Evolutionary conservation across 1,284 basidiomycete genomes (phyloP).

Genomic region (Leccinum pachyderme): DNA sequence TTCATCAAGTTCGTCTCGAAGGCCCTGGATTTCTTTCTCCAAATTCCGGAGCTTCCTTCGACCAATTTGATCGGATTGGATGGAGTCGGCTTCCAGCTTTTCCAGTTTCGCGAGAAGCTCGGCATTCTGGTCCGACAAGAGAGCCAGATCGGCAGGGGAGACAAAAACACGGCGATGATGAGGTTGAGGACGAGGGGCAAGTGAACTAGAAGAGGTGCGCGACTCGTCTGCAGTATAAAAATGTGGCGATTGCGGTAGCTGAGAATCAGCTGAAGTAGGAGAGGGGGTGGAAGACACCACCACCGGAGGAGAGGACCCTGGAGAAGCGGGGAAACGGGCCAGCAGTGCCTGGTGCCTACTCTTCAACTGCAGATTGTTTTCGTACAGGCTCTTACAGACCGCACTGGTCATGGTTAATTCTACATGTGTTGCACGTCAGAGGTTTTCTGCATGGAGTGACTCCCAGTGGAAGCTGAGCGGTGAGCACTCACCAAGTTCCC

Average conservation of each 20-base stretch:
- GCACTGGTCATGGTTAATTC: constrained; percentile 69
- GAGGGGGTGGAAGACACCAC: constrained; percentile 27
- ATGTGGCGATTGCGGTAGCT: constrained; percentile 37
- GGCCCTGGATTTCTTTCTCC: constrained; percentile 70
- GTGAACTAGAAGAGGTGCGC: constrained; percentile 17
- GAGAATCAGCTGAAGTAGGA: constrained; percentile 30
- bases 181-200: constrained; percentile 29
- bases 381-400: constrained; percentile 65
- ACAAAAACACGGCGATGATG: constrained; percentile 59
- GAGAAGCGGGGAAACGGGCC: constrained; percentile 51
- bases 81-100: constrained; percentile 69
- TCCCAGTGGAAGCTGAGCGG: not conserved
- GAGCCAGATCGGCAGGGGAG: constrained; percentile 64
- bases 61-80: constrained; percentile 62
- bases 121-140: constrained; percentile 77
- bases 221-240: constrained; percentile 30
- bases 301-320: constrained; percentile 34
- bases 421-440: constrained; percentile 32
- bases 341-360: constrained; percentile 66
- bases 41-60: constrained; percentile 66
- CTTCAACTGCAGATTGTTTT: constrained; percentile 67
- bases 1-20: constrained; percentile 72
- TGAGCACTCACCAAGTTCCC: constrained; percentile 70
- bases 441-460: constrained; percentile 7
- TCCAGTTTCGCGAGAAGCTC: constrained; percentile 74